Base-by-base conservation (phyloP, 495 filamentous ascomycete genomes). In the Penicillium diatomitis region DNA sequence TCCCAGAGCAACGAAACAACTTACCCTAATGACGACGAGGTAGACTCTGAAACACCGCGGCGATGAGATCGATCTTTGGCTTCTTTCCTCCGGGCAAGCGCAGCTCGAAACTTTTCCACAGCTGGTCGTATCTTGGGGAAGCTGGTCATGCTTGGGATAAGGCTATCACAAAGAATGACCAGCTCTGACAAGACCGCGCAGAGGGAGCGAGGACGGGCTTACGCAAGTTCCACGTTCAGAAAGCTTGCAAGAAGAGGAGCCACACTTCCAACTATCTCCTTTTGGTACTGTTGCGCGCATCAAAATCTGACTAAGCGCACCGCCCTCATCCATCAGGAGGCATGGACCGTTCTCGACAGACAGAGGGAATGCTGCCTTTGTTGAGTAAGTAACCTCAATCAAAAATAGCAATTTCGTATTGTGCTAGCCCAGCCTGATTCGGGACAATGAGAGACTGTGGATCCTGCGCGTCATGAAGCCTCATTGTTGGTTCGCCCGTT, bases 91-190 rank as follows among this genome's bases (percentile, higher is more conserved):
- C 59, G 58, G 48, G 63, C 52, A 54, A 69, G 57, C 39, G 60
- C 60, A 53, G 64, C 63, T 56, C 66, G 64, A 47, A 64, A 57
- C 52, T 59, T 64, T 50, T 65, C 63, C 51, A 65, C 61, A 29
- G 67, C 52, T 42, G 60, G 53, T 31, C 64, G 50, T 46, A 64
- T 47, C 50, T 72, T 63, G 41, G 56, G 50, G 40, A 72, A 56
- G 43, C 65, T 60, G 56, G 53, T 68, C 67, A 72, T 72, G 38
- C 56, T 72, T 54, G 47, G 49, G 55, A 49, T 54, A 33, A 20
- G 20, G 48, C 31, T 44, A 48, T 57, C 52, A 52, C 62, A 65
- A 61, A 47, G 49, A 55, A 56, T 56, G 50, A 44, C 56, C 55
- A 63, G 62, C 64, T 61, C 54, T 58, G 49, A 55, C 51, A 51